phyloP scores from a whole-genome alignment of 352 stramenopile species.

The Thraustochytrium sp. region DNA sequence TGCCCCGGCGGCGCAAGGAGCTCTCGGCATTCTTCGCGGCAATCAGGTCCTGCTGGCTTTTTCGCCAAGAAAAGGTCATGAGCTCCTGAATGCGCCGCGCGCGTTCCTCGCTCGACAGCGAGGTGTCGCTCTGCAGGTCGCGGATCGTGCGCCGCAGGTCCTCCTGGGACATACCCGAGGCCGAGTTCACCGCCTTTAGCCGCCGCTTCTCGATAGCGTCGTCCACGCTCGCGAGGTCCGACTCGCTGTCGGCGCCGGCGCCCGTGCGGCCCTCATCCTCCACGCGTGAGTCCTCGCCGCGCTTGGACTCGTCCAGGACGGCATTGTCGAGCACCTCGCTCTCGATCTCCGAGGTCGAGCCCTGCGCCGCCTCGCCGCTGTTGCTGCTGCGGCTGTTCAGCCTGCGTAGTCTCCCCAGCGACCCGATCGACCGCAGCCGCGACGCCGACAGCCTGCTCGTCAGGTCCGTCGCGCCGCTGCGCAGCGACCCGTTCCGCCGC shows the following conservation, averaged over 20 bases:
- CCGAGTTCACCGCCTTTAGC: constrained; percentile 17
- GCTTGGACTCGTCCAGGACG: background rate
- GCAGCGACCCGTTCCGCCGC: background rate
- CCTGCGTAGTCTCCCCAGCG: background rate
- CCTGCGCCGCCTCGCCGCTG: background rate
- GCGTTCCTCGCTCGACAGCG: background rate
- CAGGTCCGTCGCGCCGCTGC: background rate
- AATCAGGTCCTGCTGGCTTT: background rate
- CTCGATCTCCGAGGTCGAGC: background rate
- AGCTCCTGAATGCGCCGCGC: constrained; percentile 24
- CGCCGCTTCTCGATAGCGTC: constrained; percentile 15
- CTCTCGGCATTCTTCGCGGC: constrained; percentile 9
- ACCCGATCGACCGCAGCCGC: background rate
- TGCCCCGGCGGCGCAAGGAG: background rate
- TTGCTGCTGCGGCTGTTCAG: background rate
- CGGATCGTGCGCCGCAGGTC: constrained; percentile 26
- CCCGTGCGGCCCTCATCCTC: no score
- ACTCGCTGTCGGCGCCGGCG: background rate
- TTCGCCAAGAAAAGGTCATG: constrained; percentile 39
- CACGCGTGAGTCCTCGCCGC: background rate
- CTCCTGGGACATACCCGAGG: constrained; percentile 30
- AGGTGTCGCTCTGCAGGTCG: constrained; percentile 9
- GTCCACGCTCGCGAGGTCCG: background rate
- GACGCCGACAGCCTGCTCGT: background rate
- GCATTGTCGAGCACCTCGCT: background rate